These are phyloP conservation scores for Pseudogymnoascus sp. DNA, from an alignment of 2,329 filamentous ascomycete species.

Conservation along the genomic window DNA sequence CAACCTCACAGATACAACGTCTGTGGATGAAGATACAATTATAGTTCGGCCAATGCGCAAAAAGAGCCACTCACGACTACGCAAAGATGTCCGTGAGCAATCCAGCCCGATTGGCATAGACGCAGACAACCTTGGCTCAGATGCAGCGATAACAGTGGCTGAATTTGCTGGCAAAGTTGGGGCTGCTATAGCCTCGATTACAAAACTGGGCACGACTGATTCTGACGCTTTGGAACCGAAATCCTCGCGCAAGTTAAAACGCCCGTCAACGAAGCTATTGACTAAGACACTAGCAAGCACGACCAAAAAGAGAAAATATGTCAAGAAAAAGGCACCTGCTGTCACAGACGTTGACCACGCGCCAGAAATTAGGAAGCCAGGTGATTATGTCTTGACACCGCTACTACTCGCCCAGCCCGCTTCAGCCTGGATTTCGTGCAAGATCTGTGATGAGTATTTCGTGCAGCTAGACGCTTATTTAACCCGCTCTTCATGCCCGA, in stretches of 20 bases:
- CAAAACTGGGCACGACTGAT: background rate
- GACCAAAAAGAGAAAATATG: conserved; percentile 14
- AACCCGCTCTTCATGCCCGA: conserved; percentile 75
- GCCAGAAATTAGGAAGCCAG: conserved; percentile 44
- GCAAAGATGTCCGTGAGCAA: background rate
- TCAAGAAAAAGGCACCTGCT: conserved; percentile 12
- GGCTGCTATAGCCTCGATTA: background rate
- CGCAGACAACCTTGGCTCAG: background rate
- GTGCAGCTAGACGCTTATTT: conserved; percentile 84
- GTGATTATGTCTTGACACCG: conserved; percentile 76
- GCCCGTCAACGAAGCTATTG: conserved; percentile 7
- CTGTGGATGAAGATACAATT: conserved; percentile 27
- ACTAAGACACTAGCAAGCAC: conserved; percentile 16
- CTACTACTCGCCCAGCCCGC: conserved; percentile 64
- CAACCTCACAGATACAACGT: conserved; percentile 26
- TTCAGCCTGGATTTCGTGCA: conserved; percentile 84
- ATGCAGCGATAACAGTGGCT: background rate
- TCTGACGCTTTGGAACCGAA: background rate
- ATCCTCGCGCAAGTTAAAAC: conserved; percentile 6
- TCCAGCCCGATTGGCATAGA: background rate
- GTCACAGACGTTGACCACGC: conserved; percentile 20
- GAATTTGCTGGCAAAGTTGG: background rate
- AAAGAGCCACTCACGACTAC: background rate
- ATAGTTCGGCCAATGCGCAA: conserved; percentile 16
- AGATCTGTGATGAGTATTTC: conserved; percentile 72